Percentiles rank a stretch among this genome's conserved stretches.
Evolutionary conservation across 192 early-diverging fungal genomes (phyloP).

Genomic region (Umbelopsis ramanniana): DNA sequence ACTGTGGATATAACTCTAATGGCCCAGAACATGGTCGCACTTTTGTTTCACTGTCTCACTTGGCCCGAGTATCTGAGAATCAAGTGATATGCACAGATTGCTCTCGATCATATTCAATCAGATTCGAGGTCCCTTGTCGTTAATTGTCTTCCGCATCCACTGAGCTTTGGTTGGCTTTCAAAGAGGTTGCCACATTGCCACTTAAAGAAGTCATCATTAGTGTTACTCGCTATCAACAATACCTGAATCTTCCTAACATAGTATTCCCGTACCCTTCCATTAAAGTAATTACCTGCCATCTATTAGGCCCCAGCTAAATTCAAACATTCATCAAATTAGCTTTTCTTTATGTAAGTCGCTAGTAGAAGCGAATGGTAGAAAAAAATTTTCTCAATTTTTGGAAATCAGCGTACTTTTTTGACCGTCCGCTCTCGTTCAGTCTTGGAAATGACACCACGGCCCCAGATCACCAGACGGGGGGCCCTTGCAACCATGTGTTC

Average conservation of each 20-base stretch:
- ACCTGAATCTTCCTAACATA: too few species aligned
- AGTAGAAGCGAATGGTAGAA: too few species aligned
- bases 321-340: too few species aligned
- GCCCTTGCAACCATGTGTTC: neutral
- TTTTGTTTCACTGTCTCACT: neutral
- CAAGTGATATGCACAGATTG: constrained; percentile 2
- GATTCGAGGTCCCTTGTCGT: neutral
- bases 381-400: too few species aligned
- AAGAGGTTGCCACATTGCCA: too few species aligned
- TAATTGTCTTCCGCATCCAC: constrained; percentile 10
- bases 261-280: too few species aligned
- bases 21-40: neutral
- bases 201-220: neutral
- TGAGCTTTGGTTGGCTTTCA: neutral
- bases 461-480: neutral
- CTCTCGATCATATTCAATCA: constrained; percentile 17
- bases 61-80: neutral
- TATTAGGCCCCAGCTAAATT: too few species aligned
- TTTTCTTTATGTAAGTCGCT: too few species aligned
- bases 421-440: neutral
- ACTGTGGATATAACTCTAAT: neutral
- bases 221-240: neutral
- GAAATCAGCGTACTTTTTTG: neutral
- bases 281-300: too few species aligned
- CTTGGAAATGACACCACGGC: neutral